Percentiles rank a stretch among this genome's conserved stretches.
phyloP scores from a whole-genome alignment of 352 stramenopile species.

The Globisporangium rhizosaccharum region DNA sequence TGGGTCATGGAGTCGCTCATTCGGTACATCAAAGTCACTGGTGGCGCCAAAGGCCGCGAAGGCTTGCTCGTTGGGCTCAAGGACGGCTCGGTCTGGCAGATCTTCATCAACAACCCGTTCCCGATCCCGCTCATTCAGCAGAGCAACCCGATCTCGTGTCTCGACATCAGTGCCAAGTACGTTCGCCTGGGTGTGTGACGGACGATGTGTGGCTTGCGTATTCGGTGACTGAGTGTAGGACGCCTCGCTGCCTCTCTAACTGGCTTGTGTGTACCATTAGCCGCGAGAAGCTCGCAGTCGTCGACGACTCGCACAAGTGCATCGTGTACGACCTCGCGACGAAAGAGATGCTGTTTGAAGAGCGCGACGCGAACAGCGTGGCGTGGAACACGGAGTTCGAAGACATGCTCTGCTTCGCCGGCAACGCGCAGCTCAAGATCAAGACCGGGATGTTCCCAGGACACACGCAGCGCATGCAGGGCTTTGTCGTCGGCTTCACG shows the following conservation, averaged over 20 bases:
- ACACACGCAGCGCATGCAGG: constrained; percentile 87
- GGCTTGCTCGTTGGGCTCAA: constrained; percentile 91
- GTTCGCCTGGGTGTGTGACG: constrained; percentile 9
- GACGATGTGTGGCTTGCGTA: constrained; percentile 7
- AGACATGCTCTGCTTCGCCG: constrained; percentile 93
- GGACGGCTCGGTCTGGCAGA: constrained; percentile 87
- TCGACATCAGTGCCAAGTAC: constrained; percentile 86
- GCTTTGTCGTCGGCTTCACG: constrained; percentile 91
- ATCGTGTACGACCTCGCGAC: constrained; percentile 89
- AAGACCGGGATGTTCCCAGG: constrained; percentile 88
- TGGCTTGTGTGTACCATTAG: constrained; percentile 20
- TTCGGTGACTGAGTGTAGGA: too few species aligned
- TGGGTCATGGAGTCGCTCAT: constrained; percentile 88
- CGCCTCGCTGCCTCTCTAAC: background rate
- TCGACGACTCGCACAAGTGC: constrained; percentile 88
- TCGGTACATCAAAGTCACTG: constrained; percentile 90
- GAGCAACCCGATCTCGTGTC: constrained; percentile 77
- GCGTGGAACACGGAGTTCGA: constrained; percentile 94
- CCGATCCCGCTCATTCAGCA: constrained; percentile 90
- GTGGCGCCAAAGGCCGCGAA: constrained; percentile 85
- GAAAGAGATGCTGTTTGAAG: constrained; percentile 87
- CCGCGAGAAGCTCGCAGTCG: constrained; percentile 85
- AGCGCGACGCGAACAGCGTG: constrained; percentile 83
- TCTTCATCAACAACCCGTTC: constrained; percentile 95
- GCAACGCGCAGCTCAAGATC: constrained; percentile 87